Percentiles rank a stretch among this genome's conserved stretches.
Conservation (phyloP, 2,329 filamentous ascomycete genomes). For the Talaromyces sp. region DNA sequence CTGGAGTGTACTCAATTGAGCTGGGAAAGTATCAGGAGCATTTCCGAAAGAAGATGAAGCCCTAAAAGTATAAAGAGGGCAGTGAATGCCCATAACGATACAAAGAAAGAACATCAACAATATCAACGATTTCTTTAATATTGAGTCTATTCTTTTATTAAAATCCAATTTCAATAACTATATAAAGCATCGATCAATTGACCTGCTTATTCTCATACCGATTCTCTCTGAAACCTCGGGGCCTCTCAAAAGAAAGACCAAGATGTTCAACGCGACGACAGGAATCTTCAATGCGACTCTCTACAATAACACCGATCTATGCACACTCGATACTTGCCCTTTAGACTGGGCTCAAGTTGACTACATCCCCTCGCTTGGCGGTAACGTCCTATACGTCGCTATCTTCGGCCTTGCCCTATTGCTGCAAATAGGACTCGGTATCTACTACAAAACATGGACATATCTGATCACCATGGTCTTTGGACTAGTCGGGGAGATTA, state of each 20-base stretch:
- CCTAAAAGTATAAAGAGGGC: conserved; percentile 5
- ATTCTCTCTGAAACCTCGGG: background rate
- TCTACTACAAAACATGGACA: conserved; percentile 45
- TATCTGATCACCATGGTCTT: conserved; percentile 52
- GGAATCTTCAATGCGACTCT: conserved; percentile 4
- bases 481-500: conserved; percentile 52
- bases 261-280: conserved; percentile 1
- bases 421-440: conserved; percentile 38
- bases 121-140: background rate
- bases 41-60: background rate
- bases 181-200: background rate
- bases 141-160: background rate
- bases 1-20: background rate
- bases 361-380: conserved; percentile 51
- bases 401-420: conserved; percentile 47
- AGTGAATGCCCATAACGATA: background rate
- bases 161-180: too few relatives aligned
- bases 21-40: background rate
- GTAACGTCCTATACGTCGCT: conserved; percentile 50
- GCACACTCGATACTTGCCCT: conserved; percentile 35
- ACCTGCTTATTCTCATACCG: background rate
- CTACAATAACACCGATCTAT: conserved; percentile 20
- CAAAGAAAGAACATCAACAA: background rate
- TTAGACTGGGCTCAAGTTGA: conserved; percentile 41
- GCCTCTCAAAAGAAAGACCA: background rate